Evolutionary conservation across 2,329 filamentous ascomycete genomes (phyloP), one percentile per base, ranked within the genome.

Genomic region (Hymenoscyphus repandus): DNA sequence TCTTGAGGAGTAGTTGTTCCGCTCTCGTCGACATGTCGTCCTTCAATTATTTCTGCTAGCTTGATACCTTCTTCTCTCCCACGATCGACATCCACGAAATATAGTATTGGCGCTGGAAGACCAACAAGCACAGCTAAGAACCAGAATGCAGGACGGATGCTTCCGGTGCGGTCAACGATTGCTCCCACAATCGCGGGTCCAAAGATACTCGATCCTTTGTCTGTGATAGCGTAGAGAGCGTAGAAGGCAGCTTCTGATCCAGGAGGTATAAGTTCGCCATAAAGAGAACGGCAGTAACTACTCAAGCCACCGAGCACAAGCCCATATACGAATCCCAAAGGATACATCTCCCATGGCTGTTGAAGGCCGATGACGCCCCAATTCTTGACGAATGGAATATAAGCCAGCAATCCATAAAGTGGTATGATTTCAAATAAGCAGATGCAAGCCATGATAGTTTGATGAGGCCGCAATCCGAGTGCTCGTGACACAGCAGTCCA

Each of bases 181-280:
- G 84, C 82, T 1, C 91, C 93, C 0, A 99, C 93, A 65, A 99
- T 92, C 0, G 90, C 87, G 0, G 93, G 93, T 0, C 93, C 93
- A 68, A 99, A 96, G 2, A 97, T 77, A 65, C 88, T 95, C 18
- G 88, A 93, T 1, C 92, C 91, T 69, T 99, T 99, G 68, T 99
- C 93, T 1, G 93, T 97, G 57, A 97, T 96, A 33, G 93, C 93
- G 66, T 97, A 99, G 1, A 99, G 75, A 0, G 92, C 91, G 66
- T 95, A 99, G 66, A 99, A 99, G 0, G 92, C 91, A 0, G 93
- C 91, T 70, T 99, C 93, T 30, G 87, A 95, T 3, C 93, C 93
- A 0, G 90, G 89, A 1, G 93, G 93, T 49, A 99, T 95, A 50
- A 99, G 77, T 68, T 97, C 91, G 36, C 90, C 91, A 65, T 89